phyloP scores from a whole-genome alignment of 768 basidiomycete species.

The Pisolithus sp. region DNA sequence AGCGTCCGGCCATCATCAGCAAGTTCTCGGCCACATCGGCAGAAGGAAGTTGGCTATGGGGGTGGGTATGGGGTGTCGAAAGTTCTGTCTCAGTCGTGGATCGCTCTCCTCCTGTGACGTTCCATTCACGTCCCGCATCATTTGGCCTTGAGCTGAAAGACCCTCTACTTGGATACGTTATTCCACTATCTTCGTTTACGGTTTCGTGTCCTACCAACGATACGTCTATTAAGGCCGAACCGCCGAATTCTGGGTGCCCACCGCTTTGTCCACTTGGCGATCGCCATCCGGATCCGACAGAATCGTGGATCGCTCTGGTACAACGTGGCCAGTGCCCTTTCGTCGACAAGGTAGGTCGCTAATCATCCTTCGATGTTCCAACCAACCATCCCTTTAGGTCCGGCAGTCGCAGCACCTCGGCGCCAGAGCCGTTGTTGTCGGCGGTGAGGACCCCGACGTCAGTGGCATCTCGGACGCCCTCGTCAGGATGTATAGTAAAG shows the following conservation, averaged over 20 bases:
- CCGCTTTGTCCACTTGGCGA: slow-evolving; percentile 53
- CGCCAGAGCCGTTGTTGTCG: slow-evolving; percentile 87
- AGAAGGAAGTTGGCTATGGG: slow-evolving; percentile 52
- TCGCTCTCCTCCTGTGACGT: slow-evolving; percentile 62
- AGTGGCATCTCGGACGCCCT: slow-evolving; percentile 68
- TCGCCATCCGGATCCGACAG: slow-evolving; percentile 50
- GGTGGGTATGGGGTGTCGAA: slow-evolving; percentile 64
- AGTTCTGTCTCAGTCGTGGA: slow-evolving; percentile 74
- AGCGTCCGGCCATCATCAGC: slow-evolving; percentile 17
- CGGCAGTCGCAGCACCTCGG: slow-evolving; percentile 65
- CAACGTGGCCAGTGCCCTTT: slow-evolving; percentile 90
- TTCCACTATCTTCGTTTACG: slow-evolving; percentile 63
- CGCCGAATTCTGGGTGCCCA: slow-evolving; percentile 59
- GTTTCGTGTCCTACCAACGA: slow-evolving; percentile 39
- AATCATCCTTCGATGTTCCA: slow-evolving; percentile 8
- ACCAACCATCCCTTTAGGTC: slow-evolving; percentile 19
- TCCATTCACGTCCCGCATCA: slow-evolving; percentile 64
- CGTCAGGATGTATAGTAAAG: slow-evolving; percentile 89
- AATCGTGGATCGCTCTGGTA: slow-evolving; percentile 86
- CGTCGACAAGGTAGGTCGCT: slow-evolving; percentile 66
- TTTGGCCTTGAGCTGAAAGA: slow-evolving; percentile 72
- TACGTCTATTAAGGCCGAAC: slow-evolving; percentile 3
- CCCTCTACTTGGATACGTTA: slow-evolving; percentile 63
- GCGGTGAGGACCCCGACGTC: slow-evolving; percentile 65
- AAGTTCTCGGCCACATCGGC: slow-evolving; percentile 34